Evolutionary conservation across 2,329 filamentous ascomycete species (phyloP).

Genomic region (Lasiodiplodia theobromae): DNA sequence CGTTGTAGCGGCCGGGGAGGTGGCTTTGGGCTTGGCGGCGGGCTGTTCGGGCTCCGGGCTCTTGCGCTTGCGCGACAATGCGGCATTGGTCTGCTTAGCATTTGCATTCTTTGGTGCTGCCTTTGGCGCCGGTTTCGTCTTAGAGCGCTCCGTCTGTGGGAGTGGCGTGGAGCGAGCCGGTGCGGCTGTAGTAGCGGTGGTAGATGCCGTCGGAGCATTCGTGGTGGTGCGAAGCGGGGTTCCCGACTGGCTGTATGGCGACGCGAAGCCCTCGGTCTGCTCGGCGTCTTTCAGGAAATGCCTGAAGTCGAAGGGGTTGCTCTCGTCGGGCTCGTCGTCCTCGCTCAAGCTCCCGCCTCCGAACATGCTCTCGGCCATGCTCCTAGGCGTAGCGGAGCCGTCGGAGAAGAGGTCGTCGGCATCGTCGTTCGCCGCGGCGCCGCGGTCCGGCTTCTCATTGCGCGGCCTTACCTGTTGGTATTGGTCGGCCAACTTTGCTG

Average conservation of each 20-base stretch:
- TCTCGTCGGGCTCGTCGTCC: conserved; percentile 48
- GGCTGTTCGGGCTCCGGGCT: conserved; percentile 32
- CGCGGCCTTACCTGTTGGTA: conserved; percentile 68
- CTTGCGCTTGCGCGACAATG: conserved; percentile 39
- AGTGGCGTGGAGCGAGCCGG: conserved; percentile 15
- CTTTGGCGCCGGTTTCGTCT: conserved; percentile 17
- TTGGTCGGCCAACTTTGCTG: conserved; percentile 68
- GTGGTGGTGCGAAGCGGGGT: conserved; percentile 26
- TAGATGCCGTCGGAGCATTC: background rate
- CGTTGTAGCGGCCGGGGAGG: conserved; percentile 6
- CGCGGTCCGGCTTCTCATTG: conserved; percentile 32
- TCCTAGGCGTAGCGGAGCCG: conserved; percentile 20
- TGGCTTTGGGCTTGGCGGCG: conserved; percentile 35
- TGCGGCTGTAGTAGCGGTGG: background rate
- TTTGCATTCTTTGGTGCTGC: background rate
- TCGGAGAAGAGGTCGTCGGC: conserved; percentile 40
- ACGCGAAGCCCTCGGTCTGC: conserved; percentile 41
- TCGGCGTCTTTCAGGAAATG: conserved; percentile 51
- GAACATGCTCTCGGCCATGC: conserved; percentile 14
- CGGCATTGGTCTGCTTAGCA: background rate
- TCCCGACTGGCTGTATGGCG: conserved; percentile 32
- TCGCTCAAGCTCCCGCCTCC: conserved; percentile 31
- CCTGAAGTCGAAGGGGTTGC: conserved; percentile 59
- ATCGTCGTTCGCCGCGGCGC: conserved; percentile 29
- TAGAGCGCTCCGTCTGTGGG: background rate